These are phyloP conservation scores for Ustilaginoidea virens DNA, from an alignment of 2,329 filamentous ascomycete species.

Conservation along the genomic window DNA sequence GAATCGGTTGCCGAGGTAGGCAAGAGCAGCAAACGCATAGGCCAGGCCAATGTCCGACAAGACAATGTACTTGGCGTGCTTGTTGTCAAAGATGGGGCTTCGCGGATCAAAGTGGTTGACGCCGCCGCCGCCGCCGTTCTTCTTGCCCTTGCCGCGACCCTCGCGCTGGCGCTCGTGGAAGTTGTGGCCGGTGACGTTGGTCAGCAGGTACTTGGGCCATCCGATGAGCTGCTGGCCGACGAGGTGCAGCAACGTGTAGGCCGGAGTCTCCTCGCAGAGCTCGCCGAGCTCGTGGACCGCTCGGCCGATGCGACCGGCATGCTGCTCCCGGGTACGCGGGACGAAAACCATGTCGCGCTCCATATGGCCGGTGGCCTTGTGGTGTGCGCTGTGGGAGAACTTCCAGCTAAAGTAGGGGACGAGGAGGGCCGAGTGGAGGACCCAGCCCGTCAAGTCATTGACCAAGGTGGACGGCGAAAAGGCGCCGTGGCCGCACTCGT, in stretches of 20 bases:
- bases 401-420: slow-evolving; percentile 99
- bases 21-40: slow-evolving; percentile 45
- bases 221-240: slow-evolving; percentile 77
- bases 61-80: slow-evolving; percentile 75
- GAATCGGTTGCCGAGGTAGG: slow-evolving; percentile 57
- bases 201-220: slow-evolving; percentile 82
- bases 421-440: slow-evolving; percentile 74
- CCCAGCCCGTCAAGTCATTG: slow-evolving; percentile 86
- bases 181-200: slow-evolving; percentile 94
- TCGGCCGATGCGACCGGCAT: slow-evolving; percentile 59
- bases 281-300: slow-evolving; percentile 71
- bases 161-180: slow-evolving; percentile 81
- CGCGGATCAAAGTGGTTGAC: slow-evolving; percentile 91
- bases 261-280: slow-evolving; percentile 86
- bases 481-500: slow-evolving; percentile 94
- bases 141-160: slow-evolving; percentile 85
- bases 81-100: slow-evolving; percentile 82
- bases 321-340: slow-evolving; percentile 77
- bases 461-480: slow-evolving; percentile 85
- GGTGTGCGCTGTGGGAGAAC: slow-evolving; percentile 97
- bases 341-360: slow-evolving; percentile 98
- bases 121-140: slow-evolving; percentile 61
- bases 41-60: slow-evolving; percentile 72
- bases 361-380: slow-evolving; percentile 96
- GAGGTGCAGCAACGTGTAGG: slow-evolving; percentile 60